These are phyloP conservation scores for Leccinum boreale DNA, from an alignment of 768 basidiomycete species.

Conservation along the genomic window DNA sequence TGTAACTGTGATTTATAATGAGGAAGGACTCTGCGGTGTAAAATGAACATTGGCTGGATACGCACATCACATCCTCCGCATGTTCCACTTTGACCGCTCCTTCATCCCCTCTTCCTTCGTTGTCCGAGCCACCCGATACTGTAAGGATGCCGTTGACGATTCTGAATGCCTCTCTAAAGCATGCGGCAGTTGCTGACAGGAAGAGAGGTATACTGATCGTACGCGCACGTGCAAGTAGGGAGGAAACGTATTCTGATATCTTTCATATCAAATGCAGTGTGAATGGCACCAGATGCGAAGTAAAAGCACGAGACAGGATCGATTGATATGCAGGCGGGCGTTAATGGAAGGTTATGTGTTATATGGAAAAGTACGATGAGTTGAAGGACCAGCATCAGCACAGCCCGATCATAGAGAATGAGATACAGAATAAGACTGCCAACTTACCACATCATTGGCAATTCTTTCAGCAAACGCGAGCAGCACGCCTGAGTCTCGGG, in stretches of 20 bases:
- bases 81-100: constrained; percentile 42
- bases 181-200: constrained; percentile 84
- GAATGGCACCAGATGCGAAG: not conserved
- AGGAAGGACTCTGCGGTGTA: not conserved
- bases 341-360: not conserved
- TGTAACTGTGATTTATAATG: constrained; percentile 54
- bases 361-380: not conserved
- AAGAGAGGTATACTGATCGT: constrained; percentile 69
- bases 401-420: not conserved
- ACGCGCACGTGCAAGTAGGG: constrained; percentile 74
- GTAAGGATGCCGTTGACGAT: constrained; percentile 75
- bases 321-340: not conserved
- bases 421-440: not conserved
- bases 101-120: constrained; percentile 6
- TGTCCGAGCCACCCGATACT: constrained; percentile 36
- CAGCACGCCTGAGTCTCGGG: constrained; percentile 71
- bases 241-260: constrained; percentile 84
- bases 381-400: not conserved
- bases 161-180: constrained; percentile 84
- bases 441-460: constrained; percentile 75
- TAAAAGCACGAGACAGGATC: not conserved
- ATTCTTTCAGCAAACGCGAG: constrained; percentile 81
- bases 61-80: constrained; percentile 84
- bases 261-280: constrained; percentile 26
- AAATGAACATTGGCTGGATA: constrained; percentile 12